Conservation (phyloP, 2,329 filamentous ascomycete genomes). For the Ophiobolus disseminans region DNA sequence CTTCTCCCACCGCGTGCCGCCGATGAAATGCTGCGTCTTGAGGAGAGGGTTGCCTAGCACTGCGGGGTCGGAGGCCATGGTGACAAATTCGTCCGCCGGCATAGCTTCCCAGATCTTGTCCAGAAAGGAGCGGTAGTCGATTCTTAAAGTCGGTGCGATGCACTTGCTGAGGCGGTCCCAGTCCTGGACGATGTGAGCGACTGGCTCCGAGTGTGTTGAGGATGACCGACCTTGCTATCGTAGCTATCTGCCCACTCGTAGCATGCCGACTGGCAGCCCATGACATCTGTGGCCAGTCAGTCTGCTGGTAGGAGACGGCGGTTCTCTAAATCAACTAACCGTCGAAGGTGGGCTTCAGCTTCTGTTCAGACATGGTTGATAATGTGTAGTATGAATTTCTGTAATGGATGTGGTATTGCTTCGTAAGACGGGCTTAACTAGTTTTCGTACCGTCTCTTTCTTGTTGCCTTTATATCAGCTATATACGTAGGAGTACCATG, state of each 20-base stretch:
- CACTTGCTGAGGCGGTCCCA: conserved; percentile 66
- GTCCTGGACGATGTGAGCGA: conserved; percentile 49
- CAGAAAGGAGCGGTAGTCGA: conserved; percentile 71
- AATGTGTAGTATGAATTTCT: conserved; percentile 1
- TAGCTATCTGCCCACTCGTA: conserved; percentile 72
- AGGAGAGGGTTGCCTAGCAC: conserved; percentile 63
- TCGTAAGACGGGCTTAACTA: too few relatives aligned
- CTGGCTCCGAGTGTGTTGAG: not conserved
- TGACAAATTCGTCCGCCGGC: conserved; percentile 62
- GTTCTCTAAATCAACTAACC: conserved; percentile 23
- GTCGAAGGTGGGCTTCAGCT: conserved; percentile 45
- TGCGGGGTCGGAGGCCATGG: conserved; percentile 59
- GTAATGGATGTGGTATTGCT: too few relatives aligned
- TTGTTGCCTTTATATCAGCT: conserved; percentile 31
- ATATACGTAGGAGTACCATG: conserved; percentile 8
- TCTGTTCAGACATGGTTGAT: conserved; percentile 39
- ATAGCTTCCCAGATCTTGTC: conserved; percentile 64
- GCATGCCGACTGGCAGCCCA: conserved; percentile 58
- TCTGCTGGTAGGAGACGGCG: conserved; percentile 1
- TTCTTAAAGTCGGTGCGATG: conserved; percentile 68
- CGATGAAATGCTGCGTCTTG: conserved; percentile 65
- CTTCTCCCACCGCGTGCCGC: conserved; percentile 61
- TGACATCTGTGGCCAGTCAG: conserved; percentile 52
- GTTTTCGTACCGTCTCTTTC: conserved; percentile 1
- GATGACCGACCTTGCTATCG: conserved; percentile 61